phyloP scores from a whole-genome alignment of 2,329 filamentous ascomycete species.

The Elsinoe batatas region DNA sequence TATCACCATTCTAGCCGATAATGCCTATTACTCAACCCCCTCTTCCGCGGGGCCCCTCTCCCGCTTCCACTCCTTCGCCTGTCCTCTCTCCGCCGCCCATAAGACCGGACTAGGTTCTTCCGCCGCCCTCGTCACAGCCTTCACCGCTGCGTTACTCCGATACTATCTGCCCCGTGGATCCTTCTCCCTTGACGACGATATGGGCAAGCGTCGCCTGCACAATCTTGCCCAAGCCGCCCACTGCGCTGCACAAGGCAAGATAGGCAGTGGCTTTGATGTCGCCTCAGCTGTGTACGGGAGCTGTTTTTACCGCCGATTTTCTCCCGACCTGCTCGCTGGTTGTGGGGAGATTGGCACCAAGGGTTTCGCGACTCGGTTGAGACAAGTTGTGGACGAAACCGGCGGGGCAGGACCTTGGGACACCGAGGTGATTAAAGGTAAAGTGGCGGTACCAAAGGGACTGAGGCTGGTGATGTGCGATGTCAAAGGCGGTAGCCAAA shows the following conservation, averaged over 20 bases:
- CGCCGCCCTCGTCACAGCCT: conserved; percentile 81
- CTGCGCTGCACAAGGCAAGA: conserved; percentile 92
- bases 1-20: conserved; percentile 85
- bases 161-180: conserved; percentile 54
- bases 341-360: conserved; percentile 57
- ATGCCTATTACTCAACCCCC: conserved; percentile 87
- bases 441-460: conserved; percentile 60
- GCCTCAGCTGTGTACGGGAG: conserved; percentile 87
- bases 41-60: conserved; percentile 25
- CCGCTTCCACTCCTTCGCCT: conserved; percentile 68
- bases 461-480: conserved; percentile 85
- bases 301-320: conserved; percentile 87
- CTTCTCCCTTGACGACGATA: conserved; percentile 49
- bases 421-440: conserved; percentile 60
- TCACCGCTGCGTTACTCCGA: conserved; percentile 66
- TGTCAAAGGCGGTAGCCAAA: conserved; percentile 87
- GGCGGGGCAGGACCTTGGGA: conserved; percentile 57
- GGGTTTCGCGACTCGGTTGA: conserved; percentile 58
- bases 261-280: conserved; percentile 92
- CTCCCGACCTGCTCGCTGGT: conserved; percentile 58
- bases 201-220: conserved; percentile 58
- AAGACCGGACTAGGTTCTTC: conserved; percentile 96
- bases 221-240: conserved; percentile 91
- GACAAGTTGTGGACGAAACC: conserved; percentile 54
- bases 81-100: conserved; percentile 67